Conservation (phyloP, 1,284 basidiomycete genomes). For the Ustilago crameri region DNA sequence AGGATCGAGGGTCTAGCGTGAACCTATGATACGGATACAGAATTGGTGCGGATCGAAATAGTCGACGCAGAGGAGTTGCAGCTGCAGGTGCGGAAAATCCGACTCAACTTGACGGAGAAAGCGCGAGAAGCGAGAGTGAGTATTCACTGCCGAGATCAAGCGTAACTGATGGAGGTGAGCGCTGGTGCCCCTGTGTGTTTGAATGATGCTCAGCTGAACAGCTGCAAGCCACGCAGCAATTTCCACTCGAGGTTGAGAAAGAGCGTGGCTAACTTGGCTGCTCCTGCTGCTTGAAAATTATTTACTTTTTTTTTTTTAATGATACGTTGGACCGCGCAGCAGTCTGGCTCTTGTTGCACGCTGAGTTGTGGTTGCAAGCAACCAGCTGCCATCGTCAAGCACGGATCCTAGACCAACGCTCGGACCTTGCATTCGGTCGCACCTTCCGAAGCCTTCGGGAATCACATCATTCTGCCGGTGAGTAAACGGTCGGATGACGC, state of each 20-base stretch:
- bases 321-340: too few species aligned
- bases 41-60: background rate
- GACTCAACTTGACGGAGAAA: background rate
- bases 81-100: constrained; percentile 1
- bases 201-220: background rate
- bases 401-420: too few species aligned
- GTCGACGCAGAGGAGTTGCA: background rate
- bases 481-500: background rate
- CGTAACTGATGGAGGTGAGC: background rate
- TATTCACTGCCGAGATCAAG: background rate
- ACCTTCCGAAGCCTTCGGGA: background rate
- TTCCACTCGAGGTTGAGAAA: background rate
- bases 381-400: too few species aligned
- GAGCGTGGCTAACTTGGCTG: background rate
- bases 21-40: background rate
- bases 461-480: background rate
- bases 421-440: too few species aligned
- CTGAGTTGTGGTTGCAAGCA: too few species aligned
- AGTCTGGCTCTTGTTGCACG: too few species aligned
- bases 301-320: too few species aligned
- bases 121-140: background rate
- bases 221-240: constrained; percentile 1
- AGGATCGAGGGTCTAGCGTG: too few species aligned
- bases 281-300: too few species aligned
- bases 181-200: too few species aligned